phyloP scores from a whole-genome alignment of 2,329 filamentous ascomycete genomes.

The Tolypocladium endophyticum region DNA sequence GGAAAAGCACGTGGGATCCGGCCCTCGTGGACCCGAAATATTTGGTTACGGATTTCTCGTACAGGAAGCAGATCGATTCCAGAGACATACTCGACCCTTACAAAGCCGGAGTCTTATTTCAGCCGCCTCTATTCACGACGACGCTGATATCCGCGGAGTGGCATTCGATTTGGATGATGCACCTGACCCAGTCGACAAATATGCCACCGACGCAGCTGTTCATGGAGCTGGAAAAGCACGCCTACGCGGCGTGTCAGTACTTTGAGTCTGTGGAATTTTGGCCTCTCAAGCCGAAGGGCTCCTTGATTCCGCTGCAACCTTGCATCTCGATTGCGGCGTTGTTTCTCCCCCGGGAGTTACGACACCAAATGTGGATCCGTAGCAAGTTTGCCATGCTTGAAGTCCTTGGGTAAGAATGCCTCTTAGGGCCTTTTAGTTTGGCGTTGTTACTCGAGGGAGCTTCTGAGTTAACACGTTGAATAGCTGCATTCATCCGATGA shows the following conservation, averaged over 20 bases:
- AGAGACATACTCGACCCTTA: constrained; percentile 68
- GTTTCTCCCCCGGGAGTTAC: constrained; percentile 66
- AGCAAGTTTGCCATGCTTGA: constrained; percentile 72
- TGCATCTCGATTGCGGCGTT: constrained; percentile 65
- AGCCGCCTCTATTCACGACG: constrained; percentile 59
- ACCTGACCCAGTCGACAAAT: constrained; percentile 59
- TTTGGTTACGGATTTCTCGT: constrained; percentile 53
- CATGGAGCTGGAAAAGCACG: constrained; percentile 47
- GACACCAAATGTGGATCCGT: constrained; percentile 69
- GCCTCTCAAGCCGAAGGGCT: constrained; percentile 58
- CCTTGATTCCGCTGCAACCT: constrained; percentile 63
- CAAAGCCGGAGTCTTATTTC: constrained; percentile 56
- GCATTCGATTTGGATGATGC: constrained; percentile 71
- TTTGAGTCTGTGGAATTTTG: constrained; percentile 70
- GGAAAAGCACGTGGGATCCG: constrained; percentile 49
- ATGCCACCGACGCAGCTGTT: constrained; percentile 38
- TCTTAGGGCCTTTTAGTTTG: not conserved
- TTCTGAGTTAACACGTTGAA: constrained; percentile 2
- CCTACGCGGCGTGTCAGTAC: constrained; percentile 63
- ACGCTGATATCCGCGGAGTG: constrained; percentile 71
- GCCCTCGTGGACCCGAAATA: constrained; percentile 50
- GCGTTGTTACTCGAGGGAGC: not conserved
- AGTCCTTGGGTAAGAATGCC: constrained; percentile 55
- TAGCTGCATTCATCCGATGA: constrained; percentile 75
- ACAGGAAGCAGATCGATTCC: constrained; percentile 37